phyloP scores from a whole-genome alignment of 2,329 filamentous ascomycete species.

The Pseudogymnoascus sp. region DNA sequence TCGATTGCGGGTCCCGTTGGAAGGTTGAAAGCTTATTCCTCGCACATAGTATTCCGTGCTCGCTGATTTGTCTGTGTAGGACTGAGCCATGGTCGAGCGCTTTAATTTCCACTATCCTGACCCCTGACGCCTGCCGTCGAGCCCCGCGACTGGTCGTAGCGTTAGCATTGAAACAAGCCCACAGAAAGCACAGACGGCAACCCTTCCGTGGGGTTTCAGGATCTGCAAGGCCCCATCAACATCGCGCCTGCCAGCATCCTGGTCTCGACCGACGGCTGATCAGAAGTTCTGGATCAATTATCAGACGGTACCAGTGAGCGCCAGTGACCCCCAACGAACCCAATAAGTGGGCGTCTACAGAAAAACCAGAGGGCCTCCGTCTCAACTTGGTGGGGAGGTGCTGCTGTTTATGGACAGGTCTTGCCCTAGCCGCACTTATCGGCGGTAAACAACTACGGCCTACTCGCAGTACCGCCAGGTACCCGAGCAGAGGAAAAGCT shows the following conservation, averaged over 20 bases:
- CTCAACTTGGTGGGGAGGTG: neutral
- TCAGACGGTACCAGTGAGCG: neutral
- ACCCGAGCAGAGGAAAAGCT: neutral
- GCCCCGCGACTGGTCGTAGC: neutral
- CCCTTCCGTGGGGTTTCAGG: conserved; percentile 6
- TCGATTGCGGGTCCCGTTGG: neutral
- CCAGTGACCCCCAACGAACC: neutral
- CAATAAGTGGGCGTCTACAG: conserved; percentile 3
- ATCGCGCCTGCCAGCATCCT: neutral
- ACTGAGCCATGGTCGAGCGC: conserved; percentile 4
- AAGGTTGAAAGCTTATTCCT: conserved; percentile 6
- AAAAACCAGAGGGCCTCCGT: neutral
- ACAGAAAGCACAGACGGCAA: conserved; percentile 5
- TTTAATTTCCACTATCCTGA: neutral
- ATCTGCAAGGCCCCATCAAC: conserved; percentile 4
- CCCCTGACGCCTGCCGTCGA: neutral
- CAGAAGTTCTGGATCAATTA: conserved; percentile 1
- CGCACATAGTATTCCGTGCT: neutral
- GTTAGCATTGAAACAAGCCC: conserved; percentile 7
- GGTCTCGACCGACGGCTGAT: neutral
- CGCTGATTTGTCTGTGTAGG: conserved; percentile 1
- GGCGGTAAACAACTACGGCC: neutral
- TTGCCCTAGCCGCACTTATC: conserved; percentile 5
- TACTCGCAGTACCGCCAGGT: neutral
- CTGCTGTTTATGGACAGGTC: neutral